A percentile compares a stretch with the other conserved stretches of the same genome.
Evolutionary conservation across 805 yeast species (phyloP).

Genomic region (Maudiozyma saulgeensis): DNA sequence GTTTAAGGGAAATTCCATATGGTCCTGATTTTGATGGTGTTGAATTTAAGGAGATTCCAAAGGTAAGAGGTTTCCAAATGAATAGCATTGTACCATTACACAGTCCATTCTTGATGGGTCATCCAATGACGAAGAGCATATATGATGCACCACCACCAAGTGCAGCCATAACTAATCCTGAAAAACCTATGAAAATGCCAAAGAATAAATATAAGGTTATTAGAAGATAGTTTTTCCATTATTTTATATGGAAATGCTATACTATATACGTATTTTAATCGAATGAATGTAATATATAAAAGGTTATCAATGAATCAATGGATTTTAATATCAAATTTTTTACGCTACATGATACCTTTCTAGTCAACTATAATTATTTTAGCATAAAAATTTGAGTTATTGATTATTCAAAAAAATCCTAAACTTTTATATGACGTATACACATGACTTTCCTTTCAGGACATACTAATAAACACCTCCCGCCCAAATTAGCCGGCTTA

Average conservation of each 20-base stretch:
- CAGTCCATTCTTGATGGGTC: conserved; percentile 69
- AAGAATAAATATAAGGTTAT: conserved; percentile 27
- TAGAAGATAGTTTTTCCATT: conserved; percentile 19
- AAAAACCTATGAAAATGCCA: conserved; percentile 24
- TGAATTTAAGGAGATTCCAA: conserved; percentile 53
- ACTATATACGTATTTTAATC: background rate
- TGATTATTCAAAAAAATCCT: no score
- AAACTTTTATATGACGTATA: no score
- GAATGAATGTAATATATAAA: background rate
- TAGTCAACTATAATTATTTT: no score
- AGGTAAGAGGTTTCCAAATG: conserved; percentile 80
- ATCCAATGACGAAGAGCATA: conserved; percentile 67
- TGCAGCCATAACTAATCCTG: conserved; percentile 17
- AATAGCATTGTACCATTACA: conserved; percentile 83
- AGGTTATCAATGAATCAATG: background rate
- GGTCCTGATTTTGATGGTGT: conserved; percentile 54
- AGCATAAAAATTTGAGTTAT: no score
- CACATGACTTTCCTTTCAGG: no score
- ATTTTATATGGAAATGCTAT: background rate
- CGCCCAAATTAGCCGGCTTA: no score
- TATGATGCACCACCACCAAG: conserved; percentile 47
- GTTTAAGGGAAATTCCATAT: conserved; percentile 54
- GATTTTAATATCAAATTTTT: background rate
- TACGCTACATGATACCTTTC: no score
- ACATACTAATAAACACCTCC: no score